Evolutionary conservation across 1,284 basidiomycete species (phyloP).

Genomic region (Pseudozyma flocculosa): DNA sequence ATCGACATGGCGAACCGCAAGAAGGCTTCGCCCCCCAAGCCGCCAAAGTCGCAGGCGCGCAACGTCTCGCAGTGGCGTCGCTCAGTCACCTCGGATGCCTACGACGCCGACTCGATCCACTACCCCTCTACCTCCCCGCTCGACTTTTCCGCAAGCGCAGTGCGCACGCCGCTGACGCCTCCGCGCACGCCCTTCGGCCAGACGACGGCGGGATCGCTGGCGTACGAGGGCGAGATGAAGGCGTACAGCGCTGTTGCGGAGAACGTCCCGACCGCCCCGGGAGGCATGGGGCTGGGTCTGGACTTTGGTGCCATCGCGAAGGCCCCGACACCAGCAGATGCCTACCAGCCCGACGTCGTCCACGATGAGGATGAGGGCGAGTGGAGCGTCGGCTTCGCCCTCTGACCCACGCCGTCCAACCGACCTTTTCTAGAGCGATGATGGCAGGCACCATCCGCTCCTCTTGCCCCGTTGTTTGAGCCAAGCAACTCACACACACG

Average conservation of each 20-base stretch:
- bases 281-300: slow-evolving; percentile 30
- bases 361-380: background rate
- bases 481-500: no score
- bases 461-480: no score
- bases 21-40: slow-evolving; percentile 23
- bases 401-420: background rate
- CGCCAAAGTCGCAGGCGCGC: slow-evolving; percentile 33
- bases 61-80: slow-evolving; percentile 4
- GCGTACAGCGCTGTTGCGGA: slow-evolving; percentile 12
- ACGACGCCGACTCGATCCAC: slow-evolving; percentile 9
- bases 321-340: no score
- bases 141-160: slow-evolving; percentile 25
- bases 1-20: slow-evolving; percentile 20
- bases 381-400: background rate
- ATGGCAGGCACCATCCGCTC: no score
- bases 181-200: slow-evolving; percentile 17
- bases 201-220: slow-evolving; percentile 4
- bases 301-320: slow-evolving; percentile 13
- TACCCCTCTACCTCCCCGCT: slow-evolving; percentile 20
- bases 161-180: slow-evolving; percentile 30
- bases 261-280: slow-evolving; percentile 17
- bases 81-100: slow-evolving; percentile 11
- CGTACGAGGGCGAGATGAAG: no score
- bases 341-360: background rate
- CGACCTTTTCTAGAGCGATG: no score